These are phyloP conservation scores for Breviolum minutum DNA, from an alignment of 73 alveolate species.

Conservation along the genomic window DNA sequence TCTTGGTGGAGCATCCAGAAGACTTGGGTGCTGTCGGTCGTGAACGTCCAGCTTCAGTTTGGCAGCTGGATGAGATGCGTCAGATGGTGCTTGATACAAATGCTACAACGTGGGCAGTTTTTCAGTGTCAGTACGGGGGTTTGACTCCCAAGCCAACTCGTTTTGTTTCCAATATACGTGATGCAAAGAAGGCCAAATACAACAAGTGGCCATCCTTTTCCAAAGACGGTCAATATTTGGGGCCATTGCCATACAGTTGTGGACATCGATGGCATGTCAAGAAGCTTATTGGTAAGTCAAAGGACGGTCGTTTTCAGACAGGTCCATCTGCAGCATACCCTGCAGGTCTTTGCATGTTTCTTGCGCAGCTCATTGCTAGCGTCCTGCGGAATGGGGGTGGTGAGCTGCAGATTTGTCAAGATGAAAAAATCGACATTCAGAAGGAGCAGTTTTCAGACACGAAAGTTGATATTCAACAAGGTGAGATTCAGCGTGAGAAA, in stretches of 20 bases:
- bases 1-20: neutral
- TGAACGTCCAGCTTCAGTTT: neutral
- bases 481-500: neutral
- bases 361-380: neutral
- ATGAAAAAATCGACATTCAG: neutral
- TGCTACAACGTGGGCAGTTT: too few species aligned
- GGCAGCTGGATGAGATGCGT: neutral
- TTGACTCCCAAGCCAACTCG: neutral
- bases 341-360: neutral
- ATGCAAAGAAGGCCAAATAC: neutral
- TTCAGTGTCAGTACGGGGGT: neutral
- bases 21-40: neutral
- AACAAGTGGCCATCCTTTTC: neutral
- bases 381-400: too few species aligned
- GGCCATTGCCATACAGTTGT: neutral
- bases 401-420: too few species aligned
- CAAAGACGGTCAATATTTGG: neutral
- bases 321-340: too few species aligned
- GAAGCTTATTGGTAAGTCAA: too few species aligned
- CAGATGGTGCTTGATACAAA: too few species aligned
- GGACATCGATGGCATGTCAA: neutral
- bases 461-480: neutral
- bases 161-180: neutral
- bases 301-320: too few species aligned
- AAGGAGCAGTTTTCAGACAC: neutral